Evolutionary conservation across 306 rosid genomes (phyloP), one percentile per base, ranked within the genome.

Genomic region (Cucurbita maxima): DNA sequence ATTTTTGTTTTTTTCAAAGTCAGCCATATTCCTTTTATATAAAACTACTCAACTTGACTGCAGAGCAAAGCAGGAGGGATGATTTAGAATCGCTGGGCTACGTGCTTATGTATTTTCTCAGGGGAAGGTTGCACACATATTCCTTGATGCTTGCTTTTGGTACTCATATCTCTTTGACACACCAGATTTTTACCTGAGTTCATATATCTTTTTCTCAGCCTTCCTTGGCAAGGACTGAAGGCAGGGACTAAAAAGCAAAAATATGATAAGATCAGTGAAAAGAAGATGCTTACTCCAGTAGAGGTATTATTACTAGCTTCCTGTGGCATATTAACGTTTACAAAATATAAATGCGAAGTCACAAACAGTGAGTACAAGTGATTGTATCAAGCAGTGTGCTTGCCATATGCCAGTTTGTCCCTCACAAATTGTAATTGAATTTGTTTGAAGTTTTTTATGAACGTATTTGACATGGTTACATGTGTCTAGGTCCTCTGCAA

Each of bases 191-290:
- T 52, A 36, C 18, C 59, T 16, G 20, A n/a, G 25, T 62, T 59
- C 40, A 58, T 58, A 76, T 76, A 85, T 76, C 66, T 48, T 76
- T 58, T 75, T 41, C 34, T 79, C 71, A 91, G 97, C 84, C 96
- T 91, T 87, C 97, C 97, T 71, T 91, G 96, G 97, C 97, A 91
- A 84, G 97, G 96, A 60, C 80, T 91, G 72, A 87, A 85, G 80
- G 93, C 96, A 78, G 86, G 83, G 77, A 79, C 83, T 51, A 89
- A 89, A 79, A 86, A 89, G 86, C 91, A 89, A 79, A 91, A 91
- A 72, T 91, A 89, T 77, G 93, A 91, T 76, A 87, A 77, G 85
- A 89, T 91, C 77, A 80, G 93, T 71, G 96, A 91, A 80, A 89
- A 89, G 86, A 91, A 89, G 81, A 74, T 91, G 77, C 77, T 86